Evolutionary conservation across 1,139 yeast genomes (phyloP).

Genomic region (Kodamaea ohmeri): DNA sequence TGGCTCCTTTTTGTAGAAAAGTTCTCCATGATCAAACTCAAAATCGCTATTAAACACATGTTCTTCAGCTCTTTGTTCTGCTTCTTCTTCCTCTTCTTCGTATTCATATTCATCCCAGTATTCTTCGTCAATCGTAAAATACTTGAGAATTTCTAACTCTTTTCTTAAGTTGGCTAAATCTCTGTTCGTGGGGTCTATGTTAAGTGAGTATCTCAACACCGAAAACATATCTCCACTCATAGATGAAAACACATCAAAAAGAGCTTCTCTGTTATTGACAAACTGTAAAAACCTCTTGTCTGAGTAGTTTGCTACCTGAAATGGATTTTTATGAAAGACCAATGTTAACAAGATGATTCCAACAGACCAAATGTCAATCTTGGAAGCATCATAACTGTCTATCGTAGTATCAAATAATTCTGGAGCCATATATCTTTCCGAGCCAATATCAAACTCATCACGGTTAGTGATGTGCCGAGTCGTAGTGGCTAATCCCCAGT

Average conservation of each 20-base stretch:
- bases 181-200: constrained; percentile 86
- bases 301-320: constrained; percentile 74
- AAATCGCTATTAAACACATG: constrained; percentile 21
- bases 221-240: constrained; percentile 86
- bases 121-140: constrained; percentile 84
- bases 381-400: constrained; percentile 74
- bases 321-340: constrained; percentile 89
- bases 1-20: constrained; percentile 15
- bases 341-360: constrained; percentile 85
- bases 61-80: constrained; percentile 36
- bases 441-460: constrained; percentile 84
- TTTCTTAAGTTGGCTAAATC: constrained; percentile 56
- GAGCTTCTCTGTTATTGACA: constrained; percentile 82
- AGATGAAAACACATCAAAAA: constrained; percentile 88
- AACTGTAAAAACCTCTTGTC: constrained; percentile 87
- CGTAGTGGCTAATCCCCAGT: constrained; percentile 90
- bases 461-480: constrained; percentile 47
- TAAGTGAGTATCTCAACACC: constrained; percentile 72
- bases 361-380: constrained; percentile 90
- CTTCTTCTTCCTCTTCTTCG: constrained; percentile 38
- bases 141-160: constrained; percentile 59
- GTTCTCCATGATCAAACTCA: constrained; percentile 22
- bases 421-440: constrained; percentile 97
- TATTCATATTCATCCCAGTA: constrained; percentile 48
- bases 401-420: constrained; percentile 69